Evolutionary conservation across 2,329 filamentous ascomycete species (phyloP).

Genomic region (Cordyceps farinosa): DNA sequence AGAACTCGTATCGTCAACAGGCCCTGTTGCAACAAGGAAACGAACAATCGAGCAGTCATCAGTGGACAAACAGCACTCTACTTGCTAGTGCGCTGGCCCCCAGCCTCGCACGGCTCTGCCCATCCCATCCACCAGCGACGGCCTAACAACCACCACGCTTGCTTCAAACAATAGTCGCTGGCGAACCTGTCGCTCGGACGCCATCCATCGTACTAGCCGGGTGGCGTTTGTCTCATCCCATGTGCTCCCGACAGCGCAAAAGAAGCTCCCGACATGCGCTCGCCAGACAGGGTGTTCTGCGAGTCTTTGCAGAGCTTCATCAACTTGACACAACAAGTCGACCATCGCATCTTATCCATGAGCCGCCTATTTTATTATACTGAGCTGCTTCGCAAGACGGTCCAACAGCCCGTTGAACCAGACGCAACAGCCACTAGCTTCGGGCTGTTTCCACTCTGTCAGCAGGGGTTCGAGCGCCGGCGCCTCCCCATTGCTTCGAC

Average conservation of each 20-base stretch:
- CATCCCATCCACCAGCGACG: neutral
- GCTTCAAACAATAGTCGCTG: slow-evolving; percentile 11
- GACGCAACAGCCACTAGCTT: neutral
- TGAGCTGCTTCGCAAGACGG: neutral
- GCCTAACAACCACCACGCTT: neutral
- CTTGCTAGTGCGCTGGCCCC: neutral
- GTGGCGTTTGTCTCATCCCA: neutral
- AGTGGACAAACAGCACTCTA: no score
- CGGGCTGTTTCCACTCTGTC: slow-evolving; percentile 3
- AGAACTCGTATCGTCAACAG: no score
- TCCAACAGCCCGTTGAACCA: neutral
- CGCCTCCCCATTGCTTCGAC: slow-evolving; percentile 7
- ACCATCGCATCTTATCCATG: neutral
- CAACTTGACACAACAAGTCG: neutral
- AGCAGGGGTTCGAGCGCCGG: slow-evolving; percentile 2
- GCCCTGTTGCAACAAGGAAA: no score
- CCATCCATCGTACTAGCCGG: neutral
- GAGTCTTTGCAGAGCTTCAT: neutral
- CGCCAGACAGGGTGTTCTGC: no score
- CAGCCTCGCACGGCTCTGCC: neutral
- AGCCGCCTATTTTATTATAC: neutral
- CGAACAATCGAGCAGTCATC: no score
- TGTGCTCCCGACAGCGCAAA: neutral
- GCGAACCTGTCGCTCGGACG: slow-evolving; percentile 6
- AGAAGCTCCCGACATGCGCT: neutral